A percentile compares a stretch with the other conserved stretches of the same genome.
These are phyloP conservation scores for Pseudoneurospora amorphoporcata DNA, from an alignment of 495 filamentous ascomycete genomes.

Conservation along the genomic window DNA sequence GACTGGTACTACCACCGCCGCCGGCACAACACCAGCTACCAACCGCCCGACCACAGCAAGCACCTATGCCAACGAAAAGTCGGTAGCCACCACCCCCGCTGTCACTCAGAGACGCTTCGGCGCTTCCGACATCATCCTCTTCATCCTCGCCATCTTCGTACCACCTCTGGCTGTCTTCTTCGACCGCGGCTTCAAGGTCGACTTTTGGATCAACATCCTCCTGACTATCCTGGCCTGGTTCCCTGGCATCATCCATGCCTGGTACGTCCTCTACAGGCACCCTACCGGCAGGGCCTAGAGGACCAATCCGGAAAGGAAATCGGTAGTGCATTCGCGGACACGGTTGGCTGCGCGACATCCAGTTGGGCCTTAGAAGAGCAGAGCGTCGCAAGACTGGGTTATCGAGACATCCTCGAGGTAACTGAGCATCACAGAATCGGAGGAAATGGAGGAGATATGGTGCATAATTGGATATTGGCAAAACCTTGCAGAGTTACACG, in stretches of 20 bases:
- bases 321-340: slow-evolving; percentile 1
- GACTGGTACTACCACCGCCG: not conserved
- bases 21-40: not conserved
- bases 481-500: not conserved
- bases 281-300: not conserved
- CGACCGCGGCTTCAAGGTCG: slow-evolving; percentile 71
- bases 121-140: slow-evolving; percentile 7
- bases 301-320: slow-evolving; percentile 8
- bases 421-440: not conserved
- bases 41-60: not conserved
- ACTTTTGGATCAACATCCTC: slow-evolving; percentile 79
- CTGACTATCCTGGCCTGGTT: slow-evolving; percentile 77
- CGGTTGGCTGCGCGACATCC: not conserved
- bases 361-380: not conserved
- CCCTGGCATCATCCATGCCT: slow-evolving; percentile 62
- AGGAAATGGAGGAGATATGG: not conserved
- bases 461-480: not conserved
- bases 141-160: slow-evolving; percentile 60
- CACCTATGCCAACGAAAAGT: not conserved
- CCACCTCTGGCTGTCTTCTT: slow-evolving; percentile 90
- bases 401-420: not conserved
- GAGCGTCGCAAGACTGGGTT: not conserved
- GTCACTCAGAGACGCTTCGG: not conserved
- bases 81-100: not conserved
- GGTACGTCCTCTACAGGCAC: slow-evolving; percentile 30